Evolutionary conservation across 768 basidiomycete species (phyloP).

Genomic region (Amanita muscaria): DNA sequence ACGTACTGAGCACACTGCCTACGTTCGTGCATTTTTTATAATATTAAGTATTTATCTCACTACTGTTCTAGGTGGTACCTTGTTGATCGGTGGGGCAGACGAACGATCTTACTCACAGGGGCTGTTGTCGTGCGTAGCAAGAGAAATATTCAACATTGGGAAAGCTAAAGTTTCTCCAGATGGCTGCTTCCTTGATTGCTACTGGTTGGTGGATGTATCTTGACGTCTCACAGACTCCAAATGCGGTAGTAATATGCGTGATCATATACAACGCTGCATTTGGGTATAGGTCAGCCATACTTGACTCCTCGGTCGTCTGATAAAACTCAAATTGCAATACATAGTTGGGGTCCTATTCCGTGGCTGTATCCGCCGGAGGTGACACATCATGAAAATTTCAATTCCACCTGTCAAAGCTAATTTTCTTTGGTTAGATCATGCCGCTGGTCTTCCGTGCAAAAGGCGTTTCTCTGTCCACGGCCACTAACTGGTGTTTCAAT

Average conservation of each 20-base stretch:
- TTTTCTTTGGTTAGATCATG: conserved; percentile 54
- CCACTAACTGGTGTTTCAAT: conserved; percentile 85
- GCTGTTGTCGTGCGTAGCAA: conserved; percentile 58
- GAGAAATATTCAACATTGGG: not conserved
- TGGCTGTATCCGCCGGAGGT: conserved; percentile 89
- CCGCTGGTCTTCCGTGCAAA: conserved; percentile 85
- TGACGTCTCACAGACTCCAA: conserved; percentile 76
- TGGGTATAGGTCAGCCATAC: conserved; percentile 57
- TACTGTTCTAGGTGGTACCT: conserved; percentile 69
- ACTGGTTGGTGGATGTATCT: conserved; percentile 95
- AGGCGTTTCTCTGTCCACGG: conserved; percentile 92
- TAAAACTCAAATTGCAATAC: conserved; percentile 1
- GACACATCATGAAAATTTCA: conserved; percentile 7
- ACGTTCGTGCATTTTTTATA: conserved; percentile 53
- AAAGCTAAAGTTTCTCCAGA: conserved; percentile 34
- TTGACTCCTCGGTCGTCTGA: not conserved
- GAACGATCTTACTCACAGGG: conserved; percentile 79
- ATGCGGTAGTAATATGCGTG: conserved; percentile 82
- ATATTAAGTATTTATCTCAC: conserved; percentile 9
- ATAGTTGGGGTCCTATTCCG: conserved; percentile 82
- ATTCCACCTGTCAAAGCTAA: conserved; percentile 1
- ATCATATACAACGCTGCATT: conserved; percentile 92
- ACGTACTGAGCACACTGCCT: conserved; percentile 70
- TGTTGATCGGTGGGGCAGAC: conserved; percentile 85
- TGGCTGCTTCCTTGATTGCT: conserved; percentile 70